phyloP scores from a whole-genome alignment of 257 asterid genomes.

The Oldenlandia corymbosa region DNA sequence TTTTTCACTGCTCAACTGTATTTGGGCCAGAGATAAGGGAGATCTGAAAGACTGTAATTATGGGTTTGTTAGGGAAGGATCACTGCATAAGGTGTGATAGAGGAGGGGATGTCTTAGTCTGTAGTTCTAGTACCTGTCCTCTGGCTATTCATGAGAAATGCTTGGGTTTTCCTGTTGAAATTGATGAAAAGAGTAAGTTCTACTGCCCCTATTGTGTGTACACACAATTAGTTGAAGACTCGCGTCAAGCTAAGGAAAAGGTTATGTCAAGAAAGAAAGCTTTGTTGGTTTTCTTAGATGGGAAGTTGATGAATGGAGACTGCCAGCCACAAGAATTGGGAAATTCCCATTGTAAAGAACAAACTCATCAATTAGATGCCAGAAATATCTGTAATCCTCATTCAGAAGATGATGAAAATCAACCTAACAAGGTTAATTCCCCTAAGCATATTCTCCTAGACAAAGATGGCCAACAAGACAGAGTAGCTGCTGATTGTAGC shows the following conservation, averaged over 20 bases:
- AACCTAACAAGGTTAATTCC: slow-evolving; percentile 9
- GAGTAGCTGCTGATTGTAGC: slow-evolving; percentile 17
- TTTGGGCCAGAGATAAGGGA: background rate
- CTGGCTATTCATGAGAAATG: slow-evolving; percentile 60
- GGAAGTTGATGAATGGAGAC: slow-evolving; percentile 20
- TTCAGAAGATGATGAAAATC: slow-evolving; percentile 9
- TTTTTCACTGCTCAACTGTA: background rate
- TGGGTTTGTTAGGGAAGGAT: slow-evolving; percentile 44
- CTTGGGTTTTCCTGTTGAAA: slow-evolving; percentile 46
- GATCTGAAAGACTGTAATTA: slow-evolving; percentile 22
- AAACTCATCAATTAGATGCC: slow-evolving; percentile 13
- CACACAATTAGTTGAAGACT: slow-evolving; percentile 43
- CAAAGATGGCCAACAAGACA: slow-evolving; percentile 21
- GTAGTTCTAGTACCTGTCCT: slow-evolving; percentile 62
- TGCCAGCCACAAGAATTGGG: slow-evolving; percentile 21
- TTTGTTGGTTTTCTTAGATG: slow-evolving; percentile 44
- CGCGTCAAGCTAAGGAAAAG: slow-evolving; percentile 42
- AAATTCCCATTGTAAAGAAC: slow-evolving; percentile 21
- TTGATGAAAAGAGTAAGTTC: slow-evolving; percentile 50
- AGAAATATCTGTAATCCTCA: slow-evolving; percentile 9
- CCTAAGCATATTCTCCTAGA: slow-evolving; percentile 13
- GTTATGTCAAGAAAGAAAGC: slow-evolving; percentile 53
- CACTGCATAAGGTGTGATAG: slow-evolving; percentile 63
- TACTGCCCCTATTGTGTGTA: slow-evolving; percentile 74
- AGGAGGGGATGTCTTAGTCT: slow-evolving; percentile 55